Conservation (phyloP, 2,329 filamentous ascomycete genomes). For the Hortaea werneckii region DNA sequence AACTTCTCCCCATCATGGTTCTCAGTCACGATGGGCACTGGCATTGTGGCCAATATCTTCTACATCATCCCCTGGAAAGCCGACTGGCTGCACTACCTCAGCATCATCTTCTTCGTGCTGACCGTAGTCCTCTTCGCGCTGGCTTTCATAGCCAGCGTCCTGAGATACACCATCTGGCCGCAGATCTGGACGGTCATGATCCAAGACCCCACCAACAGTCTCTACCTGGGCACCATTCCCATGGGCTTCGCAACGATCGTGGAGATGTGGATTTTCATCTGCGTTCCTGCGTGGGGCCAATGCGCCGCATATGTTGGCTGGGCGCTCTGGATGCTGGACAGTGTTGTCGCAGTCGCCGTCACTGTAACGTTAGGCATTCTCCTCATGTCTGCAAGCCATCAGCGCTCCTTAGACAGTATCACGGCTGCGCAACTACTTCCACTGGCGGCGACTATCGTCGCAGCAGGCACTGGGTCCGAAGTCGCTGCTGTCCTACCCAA, state of each 20-base stretch:
- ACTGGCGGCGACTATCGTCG: constrained; percentile 57
- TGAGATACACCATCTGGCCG: constrained; percentile 52
- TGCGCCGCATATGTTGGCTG: constrained; percentile 42
- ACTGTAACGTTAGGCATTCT: constrained; percentile 29
- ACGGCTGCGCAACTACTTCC: constrained; percentile 57
- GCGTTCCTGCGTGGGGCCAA: constrained; percentile 19
- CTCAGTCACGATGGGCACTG: constrained; percentile 49
- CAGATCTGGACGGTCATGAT: constrained; percentile 55
- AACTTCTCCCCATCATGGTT: constrained; percentile 25
- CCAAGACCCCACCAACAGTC: constrained; percentile 52
- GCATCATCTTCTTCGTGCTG: constrained; percentile 51
- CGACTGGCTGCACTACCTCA: constrained; percentile 49
- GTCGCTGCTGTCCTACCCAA: constrained; percentile 51
- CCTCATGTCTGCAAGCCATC: constrained; percentile 23
- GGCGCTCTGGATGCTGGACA: constrained; percentile 42
- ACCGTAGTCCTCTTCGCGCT: constrained; percentile 48
- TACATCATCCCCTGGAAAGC: constrained; percentile 53
- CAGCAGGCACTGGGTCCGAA: constrained; percentile 53
- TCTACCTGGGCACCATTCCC: constrained; percentile 47
- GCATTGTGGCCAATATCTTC: constrained; percentile 54
- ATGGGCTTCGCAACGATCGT: constrained; percentile 24
- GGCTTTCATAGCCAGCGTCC: constrained; percentile 40
- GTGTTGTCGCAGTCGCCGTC: constrained; percentile 32
- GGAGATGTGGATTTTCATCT: constrained; percentile 20
- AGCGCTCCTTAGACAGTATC: constrained; percentile 42